Percentiles rank a stretch among this genome's conserved stretches.
phyloP scores from a whole-genome alignment of 2,329 filamentous ascomycete species.

The Neonectria neomacrospora region DNA sequence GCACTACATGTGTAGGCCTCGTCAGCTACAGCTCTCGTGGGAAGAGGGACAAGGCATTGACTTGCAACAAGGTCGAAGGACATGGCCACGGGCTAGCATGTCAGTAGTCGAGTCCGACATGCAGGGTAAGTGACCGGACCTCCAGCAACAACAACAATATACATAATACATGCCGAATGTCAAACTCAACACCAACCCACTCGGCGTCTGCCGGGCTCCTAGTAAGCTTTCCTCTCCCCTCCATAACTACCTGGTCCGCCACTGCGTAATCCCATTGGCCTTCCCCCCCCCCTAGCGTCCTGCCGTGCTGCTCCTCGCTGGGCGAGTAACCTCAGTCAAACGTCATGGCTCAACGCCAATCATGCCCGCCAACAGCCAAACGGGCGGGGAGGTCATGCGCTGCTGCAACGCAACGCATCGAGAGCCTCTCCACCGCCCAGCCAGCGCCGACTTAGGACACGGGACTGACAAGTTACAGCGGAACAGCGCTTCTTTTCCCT shows the following conservation, averaged over 20 bases:
- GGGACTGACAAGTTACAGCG: background rate
- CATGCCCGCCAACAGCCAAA: slow-evolving; percentile 13
- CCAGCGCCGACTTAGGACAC: background rate
- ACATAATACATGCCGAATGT: no score
- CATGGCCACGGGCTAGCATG: background rate
- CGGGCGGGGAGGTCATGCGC: slow-evolving; percentile 23
- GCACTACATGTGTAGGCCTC: background rate
- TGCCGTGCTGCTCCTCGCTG: background rate
- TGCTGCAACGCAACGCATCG: slow-evolving; percentile 6
- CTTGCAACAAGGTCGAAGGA: background rate
- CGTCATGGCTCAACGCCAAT: slow-evolving; percentile 43
- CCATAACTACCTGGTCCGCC: background rate
- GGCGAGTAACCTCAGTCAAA: slow-evolving; percentile 39
- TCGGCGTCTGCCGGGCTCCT: background rate
- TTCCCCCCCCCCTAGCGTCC: background rate
- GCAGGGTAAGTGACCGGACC: background rate
- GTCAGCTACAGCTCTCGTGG: background rate
- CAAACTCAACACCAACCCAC: background rate
- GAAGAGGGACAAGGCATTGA: background rate
- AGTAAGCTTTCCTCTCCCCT: slow-evolving; percentile 5
- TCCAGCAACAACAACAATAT: background rate
- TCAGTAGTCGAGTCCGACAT: background rate
- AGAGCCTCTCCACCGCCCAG: background rate
- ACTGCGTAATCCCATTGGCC: slow-evolving; percentile 8
- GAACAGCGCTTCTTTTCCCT: background rate